Conservation (phyloP, 495 filamentous ascomycete genomes). For the Aspergillus bridgeri region DNA sequence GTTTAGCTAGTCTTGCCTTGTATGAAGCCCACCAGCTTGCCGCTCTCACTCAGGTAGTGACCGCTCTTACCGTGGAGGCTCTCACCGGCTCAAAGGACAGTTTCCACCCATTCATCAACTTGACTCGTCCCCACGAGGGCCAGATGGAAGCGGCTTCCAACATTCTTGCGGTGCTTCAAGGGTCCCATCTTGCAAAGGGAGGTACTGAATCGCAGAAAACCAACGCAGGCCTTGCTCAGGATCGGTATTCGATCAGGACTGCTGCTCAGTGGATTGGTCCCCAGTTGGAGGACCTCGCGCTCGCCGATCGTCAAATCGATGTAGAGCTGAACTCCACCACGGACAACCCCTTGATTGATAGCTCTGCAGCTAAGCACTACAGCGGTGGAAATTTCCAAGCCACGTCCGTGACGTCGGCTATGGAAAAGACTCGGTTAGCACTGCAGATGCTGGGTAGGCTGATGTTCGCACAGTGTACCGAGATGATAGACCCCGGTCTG, state of each 20-base stretch:
- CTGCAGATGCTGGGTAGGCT: conserved; percentile 58
- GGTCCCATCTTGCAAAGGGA: conserved; percentile 28
- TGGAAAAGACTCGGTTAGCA: conserved; percentile 55
- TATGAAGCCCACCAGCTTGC: conserved; percentile 58
- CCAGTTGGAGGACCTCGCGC: conserved; percentile 56
- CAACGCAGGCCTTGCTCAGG: conserved; percentile 48
- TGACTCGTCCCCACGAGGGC: conserved; percentile 56
- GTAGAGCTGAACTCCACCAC: conserved; percentile 60
- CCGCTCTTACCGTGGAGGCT: conserved; percentile 41
- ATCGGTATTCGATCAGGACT: conserved; percentile 59
- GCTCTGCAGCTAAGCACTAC: conserved; percentile 29
- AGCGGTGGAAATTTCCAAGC: conserved; percentile 67
- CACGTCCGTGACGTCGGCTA: conserved; percentile 54
- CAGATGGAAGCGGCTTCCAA: conserved; percentile 57
- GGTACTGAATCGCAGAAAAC: conserved; percentile 16
- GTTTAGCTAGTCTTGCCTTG: conserved; percentile 52
- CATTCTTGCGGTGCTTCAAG: conserved; percentile 49
- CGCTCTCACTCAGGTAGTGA: conserved; percentile 55
- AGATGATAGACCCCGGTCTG: conserved; percentile 55
- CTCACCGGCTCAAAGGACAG: conserved; percentile 51
- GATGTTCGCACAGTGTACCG: conserved; percentile 55
- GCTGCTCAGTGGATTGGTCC: conserved; percentile 65
- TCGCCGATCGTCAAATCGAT: conserved; percentile 53
- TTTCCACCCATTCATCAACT: conserved; percentile 59
- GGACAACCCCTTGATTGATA: conserved; percentile 62